These are phyloP conservation scores for Lophiotrema nucula DNA, from an alignment of 495 filamentous ascomycete genomes.

Conservation along the genomic window DNA sequence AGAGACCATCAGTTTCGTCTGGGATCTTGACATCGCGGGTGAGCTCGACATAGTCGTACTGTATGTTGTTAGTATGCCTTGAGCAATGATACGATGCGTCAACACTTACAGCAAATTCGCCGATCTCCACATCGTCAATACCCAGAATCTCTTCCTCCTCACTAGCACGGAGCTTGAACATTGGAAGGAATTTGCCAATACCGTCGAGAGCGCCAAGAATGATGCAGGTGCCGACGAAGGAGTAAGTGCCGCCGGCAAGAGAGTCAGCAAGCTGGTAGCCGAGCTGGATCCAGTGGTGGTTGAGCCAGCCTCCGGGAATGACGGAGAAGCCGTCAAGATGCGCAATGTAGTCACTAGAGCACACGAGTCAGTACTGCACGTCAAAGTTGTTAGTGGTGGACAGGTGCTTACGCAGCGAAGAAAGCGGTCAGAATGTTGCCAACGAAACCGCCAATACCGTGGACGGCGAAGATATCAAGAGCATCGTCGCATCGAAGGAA, in stretches of 20 bases:
- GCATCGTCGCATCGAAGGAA: conserved; percentile 82
- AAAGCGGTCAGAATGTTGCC: conserved; percentile 88
- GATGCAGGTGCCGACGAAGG: conserved; percentile 79
- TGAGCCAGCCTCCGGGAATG: conserved; percentile 87
- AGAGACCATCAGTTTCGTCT: conserved; percentile 31
- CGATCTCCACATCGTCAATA: conserved; percentile 93
- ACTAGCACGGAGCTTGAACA: conserved; percentile 71
- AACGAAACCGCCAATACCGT: conserved; percentile 81
- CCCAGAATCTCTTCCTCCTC: conserved; percentile 89
- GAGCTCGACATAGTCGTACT: conserved; percentile 95
- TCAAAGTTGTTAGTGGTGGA: neutral
- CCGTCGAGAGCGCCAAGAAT: conserved; percentile 63
- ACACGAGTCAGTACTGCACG: conserved; percentile 9
- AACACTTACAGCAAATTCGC: conserved; percentile 81
- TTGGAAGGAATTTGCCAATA: conserved; percentile 82
- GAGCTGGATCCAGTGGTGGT: conserved; percentile 85
- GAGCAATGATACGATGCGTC: conserved; percentile 1
- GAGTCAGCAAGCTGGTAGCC: conserved; percentile 89
- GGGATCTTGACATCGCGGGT: conserved; percentile 65
- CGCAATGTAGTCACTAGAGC: conserved; percentile 75
- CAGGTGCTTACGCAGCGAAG: conserved; percentile 86
- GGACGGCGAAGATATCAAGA: conserved; percentile 91
- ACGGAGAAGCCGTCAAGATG: conserved; percentile 72
- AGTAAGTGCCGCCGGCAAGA: conserved; percentile 76
- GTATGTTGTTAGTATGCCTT: conserved; percentile 16